These are phyloP conservation scores for Groenewaldozyma sp. DNA, from an alignment of 1,139 yeast genomes.

Conservation along the genomic window DNA sequence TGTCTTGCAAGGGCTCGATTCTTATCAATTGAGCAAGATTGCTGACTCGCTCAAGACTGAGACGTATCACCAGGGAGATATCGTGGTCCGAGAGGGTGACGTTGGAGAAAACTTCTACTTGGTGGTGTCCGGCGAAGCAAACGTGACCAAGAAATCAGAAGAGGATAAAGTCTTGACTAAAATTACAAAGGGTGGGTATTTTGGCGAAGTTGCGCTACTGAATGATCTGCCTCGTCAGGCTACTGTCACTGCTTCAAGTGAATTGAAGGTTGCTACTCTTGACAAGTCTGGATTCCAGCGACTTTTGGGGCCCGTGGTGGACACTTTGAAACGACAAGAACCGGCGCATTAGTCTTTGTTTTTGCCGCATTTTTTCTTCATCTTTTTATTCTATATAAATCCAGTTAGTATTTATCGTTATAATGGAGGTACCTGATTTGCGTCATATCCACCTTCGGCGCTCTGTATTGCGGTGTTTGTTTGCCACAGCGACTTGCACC, in stretches of 20 bases:
- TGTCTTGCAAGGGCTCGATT: slow-evolving; percentile 58
- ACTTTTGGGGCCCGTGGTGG: slow-evolving; percentile 86
- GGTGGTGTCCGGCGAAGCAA: slow-evolving; percentile 80
- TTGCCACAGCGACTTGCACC: too few relatives aligned
- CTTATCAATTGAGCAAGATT: slow-evolving; percentile 78
- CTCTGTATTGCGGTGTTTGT: not conserved
- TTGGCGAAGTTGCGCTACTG: slow-evolving; percentile 90
- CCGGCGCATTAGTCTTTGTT: slow-evolving; percentile 43
- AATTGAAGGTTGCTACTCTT: slow-evolving; percentile 78
- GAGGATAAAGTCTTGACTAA: slow-evolving; percentile 55
- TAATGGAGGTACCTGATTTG: not conserved
- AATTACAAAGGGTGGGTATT: slow-evolving; percentile 77
- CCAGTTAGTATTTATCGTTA: too few relatives aligned
- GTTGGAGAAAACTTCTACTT: slow-evolving; percentile 85
- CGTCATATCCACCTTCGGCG: not conserved
- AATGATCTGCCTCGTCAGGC: slow-evolving; percentile 94
- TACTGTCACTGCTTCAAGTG: slow-evolving; percentile 69
- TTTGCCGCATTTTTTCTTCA: too few relatives aligned
- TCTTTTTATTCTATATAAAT: too few relatives aligned
- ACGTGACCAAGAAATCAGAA: slow-evolving; percentile 47
- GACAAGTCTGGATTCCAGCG: slow-evolving; percentile 92
- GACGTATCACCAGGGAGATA: slow-evolving; percentile 59
- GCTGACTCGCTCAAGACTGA: slow-evolving; percentile 91
- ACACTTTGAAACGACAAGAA: slow-evolving; percentile 69
- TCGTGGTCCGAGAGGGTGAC: slow-evolving; percentile 81